Evolutionary conservation across 1,284 basidiomycete genomes (phyloP).

Genomic region (Serendipita sp.): DNA sequence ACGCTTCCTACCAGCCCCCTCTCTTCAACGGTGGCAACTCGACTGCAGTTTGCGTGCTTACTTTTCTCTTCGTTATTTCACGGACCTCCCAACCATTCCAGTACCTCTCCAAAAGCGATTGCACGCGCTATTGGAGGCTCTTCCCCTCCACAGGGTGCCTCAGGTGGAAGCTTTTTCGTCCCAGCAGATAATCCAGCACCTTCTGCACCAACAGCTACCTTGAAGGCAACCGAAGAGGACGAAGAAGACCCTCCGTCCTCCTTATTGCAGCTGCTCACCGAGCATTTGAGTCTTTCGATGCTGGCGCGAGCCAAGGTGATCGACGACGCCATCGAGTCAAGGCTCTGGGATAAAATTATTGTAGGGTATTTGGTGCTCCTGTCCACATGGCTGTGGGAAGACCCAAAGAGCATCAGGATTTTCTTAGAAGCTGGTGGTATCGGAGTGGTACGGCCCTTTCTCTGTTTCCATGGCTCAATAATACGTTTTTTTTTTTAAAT

Average conservation of each 20-base stretch:
- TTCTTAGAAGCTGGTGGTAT: constrained; percentile 85
- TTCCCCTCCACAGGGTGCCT: constrained; percentile 20
- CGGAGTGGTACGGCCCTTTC: constrained; percentile 56
- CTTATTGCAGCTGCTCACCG: constrained; percentile 54
- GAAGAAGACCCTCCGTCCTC: constrained; percentile 53
- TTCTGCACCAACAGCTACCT: constrained; percentile 19
- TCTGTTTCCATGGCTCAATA: not conserved
- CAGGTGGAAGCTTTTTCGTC: constrained; percentile 46
- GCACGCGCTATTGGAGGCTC: constrained; percentile 32
- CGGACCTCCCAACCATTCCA: constrained; percentile 69
- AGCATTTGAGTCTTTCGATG: constrained; percentile 57
- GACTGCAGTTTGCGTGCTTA: constrained; percentile 52
- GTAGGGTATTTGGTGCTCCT: constrained; percentile 76
- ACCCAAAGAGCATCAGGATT: constrained; percentile 73
- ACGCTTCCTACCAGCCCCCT: constrained; percentile 40
- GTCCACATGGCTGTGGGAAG: constrained; percentile 94
- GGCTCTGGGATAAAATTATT: constrained; percentile 84
- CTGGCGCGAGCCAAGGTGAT: constrained; percentile 41
- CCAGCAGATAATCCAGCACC: constrained; percentile 45
- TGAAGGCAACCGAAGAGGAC: constrained; percentile 20
- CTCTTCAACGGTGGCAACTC: constrained; percentile 36
- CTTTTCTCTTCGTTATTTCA: constrained; percentile 59
- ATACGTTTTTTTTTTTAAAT: not conserved
- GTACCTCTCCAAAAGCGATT: constrained; percentile 30
- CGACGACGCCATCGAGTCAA: constrained; percentile 32